These are phyloP conservation scores for Trichoderma gracile DNA, from an alignment of 2,329 filamentous ascomycete species.

Conservation along the genomic window DNA sequence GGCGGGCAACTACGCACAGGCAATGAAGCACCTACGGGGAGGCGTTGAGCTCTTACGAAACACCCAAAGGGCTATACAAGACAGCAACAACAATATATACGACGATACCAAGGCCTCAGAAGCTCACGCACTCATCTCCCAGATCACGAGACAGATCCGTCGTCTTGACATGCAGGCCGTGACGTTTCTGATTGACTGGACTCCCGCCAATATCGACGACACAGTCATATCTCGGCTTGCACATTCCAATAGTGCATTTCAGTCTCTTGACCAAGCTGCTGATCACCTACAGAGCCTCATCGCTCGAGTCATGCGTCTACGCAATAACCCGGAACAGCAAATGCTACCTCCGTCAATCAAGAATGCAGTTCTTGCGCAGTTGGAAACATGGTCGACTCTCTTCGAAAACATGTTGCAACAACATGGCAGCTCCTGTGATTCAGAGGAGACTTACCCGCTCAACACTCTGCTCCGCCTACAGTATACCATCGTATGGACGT, in stretches of 20 bases:
- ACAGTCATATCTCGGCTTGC: not conserved
- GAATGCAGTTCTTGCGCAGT: not conserved
- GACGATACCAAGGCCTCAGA: not conserved
- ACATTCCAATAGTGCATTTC: not conserved
- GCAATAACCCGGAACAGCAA: not conserved
- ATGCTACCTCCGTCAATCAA: not conserved
- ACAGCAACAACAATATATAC: not conserved
- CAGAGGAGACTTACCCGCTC: not conserved
- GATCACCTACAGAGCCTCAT: not conserved
- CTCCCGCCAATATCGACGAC: not conserved
- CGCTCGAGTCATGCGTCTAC: not conserved
- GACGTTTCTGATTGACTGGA: conserved; percentile 5
- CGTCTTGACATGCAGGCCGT: conserved; percentile 3
- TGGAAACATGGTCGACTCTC: conserved; percentile 9
- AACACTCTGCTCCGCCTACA: conserved; percentile 1
- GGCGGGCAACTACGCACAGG: conserved; percentile 2
- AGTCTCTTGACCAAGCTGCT: conserved; percentile 4
- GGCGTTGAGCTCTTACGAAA: conserved; percentile 7
- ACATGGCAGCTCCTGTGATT: not conserved
- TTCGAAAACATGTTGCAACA: not conserved
- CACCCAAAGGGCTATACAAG: not conserved
- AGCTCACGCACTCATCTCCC: not conserved
- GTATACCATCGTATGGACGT: not conserved
- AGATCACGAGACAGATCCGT: conserved; percentile 7
- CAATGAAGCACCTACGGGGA: conserved; percentile 8